Evolutionary conservation across 208 protist genomes (phyloP).

Genomic region (Trypanosoma rangeli): DNA sequence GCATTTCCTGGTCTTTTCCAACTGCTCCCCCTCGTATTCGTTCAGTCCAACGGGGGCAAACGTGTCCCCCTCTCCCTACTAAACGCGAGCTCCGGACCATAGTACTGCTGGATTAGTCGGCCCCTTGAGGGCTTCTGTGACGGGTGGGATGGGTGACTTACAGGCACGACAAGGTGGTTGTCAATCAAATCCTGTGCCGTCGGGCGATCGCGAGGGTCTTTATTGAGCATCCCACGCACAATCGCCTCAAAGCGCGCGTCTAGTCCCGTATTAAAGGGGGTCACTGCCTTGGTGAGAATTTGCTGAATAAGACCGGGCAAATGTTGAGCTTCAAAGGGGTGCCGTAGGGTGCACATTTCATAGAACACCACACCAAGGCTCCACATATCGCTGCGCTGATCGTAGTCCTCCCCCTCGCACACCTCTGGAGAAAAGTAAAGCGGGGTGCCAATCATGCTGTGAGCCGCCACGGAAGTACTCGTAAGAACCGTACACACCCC

Average conservation of each 20-base stretch:
- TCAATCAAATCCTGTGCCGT: conserved; percentile 84
- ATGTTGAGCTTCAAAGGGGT: conserved; percentile 74
- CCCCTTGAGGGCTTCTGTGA: conserved; percentile 70
- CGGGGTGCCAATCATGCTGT: conserved; percentile 88
- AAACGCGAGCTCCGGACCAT: conserved; percentile 54
- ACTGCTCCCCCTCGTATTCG: not conserved
- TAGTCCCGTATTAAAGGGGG: conserved; percentile 73
- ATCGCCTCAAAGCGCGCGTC: conserved; percentile 67
- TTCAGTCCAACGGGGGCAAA: not conserved
- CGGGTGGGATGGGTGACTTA: conserved; percentile 79
- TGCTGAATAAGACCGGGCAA: conserved; percentile 68
- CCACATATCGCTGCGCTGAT: conserved; percentile 94
- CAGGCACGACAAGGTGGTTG: conserved; percentile 68
- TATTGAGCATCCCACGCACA: conserved; percentile 77
- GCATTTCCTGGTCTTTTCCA: not conserved
- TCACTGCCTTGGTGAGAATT: conserved; percentile 64
- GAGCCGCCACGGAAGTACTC: conserved; percentile 55
- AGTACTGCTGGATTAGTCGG: conserved; percentile 73
- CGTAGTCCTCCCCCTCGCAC: conserved; percentile 86
- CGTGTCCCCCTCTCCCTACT: not conserved
- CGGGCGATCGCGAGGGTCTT: conserved; percentile 63
- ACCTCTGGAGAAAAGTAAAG: conserved; percentile 93
- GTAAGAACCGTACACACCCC: conserved; percentile 81
- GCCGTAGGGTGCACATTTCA: conserved; percentile 92
- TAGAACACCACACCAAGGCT: conserved; percentile 95